phyloP scores from a whole-genome alignment of 169 alveolate genomes.

The Plasmodium billcollinsi region DNA sequence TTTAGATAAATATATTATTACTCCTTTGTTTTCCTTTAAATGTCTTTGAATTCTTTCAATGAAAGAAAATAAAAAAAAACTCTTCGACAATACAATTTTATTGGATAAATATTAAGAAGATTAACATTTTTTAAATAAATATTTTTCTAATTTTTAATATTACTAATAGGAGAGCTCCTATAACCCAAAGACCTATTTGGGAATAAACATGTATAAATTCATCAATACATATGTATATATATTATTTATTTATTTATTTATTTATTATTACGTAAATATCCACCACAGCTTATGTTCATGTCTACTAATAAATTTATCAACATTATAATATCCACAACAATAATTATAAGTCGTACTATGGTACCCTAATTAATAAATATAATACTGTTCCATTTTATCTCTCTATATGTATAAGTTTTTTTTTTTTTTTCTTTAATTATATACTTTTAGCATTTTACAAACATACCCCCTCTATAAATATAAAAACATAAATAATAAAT shows the following conservation, averaged over 20 bases:
- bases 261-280: conserved; percentile 52
- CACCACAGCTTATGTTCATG: conserved; percentile 44
- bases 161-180: conserved; percentile 67
- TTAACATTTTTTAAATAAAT: neutral
- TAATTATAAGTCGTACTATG: conserved; percentile 27
- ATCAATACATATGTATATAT: too few relatives aligned
- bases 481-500: too few relatives aligned
- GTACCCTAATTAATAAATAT: conserved; percentile 42
- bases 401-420: too few relatives aligned
- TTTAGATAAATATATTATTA: neutral
- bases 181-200: conserved; percentile 63
- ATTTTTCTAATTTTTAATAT: conserved; percentile 2
- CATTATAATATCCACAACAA: conserved; percentile 46
- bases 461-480: too few relatives aligned
- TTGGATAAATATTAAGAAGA: conserved; percentile 1
- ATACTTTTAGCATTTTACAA: too few relatives aligned
- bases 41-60: conserved; percentile 50
- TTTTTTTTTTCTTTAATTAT: too few relatives aligned
- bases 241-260: too few relatives aligned
- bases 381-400: conserved; percentile 12
- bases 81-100: conserved; percentile 17
- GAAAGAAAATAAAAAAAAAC: conserved; percentile 65
- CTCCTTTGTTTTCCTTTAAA: conserved; percentile 74
- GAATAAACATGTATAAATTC: neutral
- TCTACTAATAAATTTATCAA: conserved; percentile 36